Base-by-base conservation (phyloP, 768 basidiomycete genomes). In the Rhizopogon sp. region DNA sequence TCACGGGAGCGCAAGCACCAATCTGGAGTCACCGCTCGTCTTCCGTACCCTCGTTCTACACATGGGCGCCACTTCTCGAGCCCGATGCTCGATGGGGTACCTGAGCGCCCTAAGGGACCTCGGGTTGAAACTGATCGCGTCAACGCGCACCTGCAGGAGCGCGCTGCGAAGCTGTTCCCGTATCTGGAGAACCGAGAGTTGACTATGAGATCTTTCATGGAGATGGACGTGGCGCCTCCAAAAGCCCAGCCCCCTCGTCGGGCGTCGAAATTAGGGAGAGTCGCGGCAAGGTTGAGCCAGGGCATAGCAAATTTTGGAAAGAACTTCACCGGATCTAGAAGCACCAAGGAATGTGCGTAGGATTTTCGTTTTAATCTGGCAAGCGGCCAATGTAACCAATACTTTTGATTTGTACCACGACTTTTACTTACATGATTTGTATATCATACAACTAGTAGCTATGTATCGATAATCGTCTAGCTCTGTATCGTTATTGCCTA, bases 291-390 rank as follows among this genome's bases (percentile, higher is more conserved):
- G 46, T 42, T 66, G 50, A 71, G 68, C 43, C 66, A 58, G 25
- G 66, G 60, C 8, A 53, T 71, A n/a, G 33, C 68, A 17, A 53
- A 60, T 20, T 70, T 66, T 70, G 68, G 70, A 0, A 70, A 68
- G 53, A 57, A 57, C 39, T 53, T 70, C 46, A 47, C 68, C 11
- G 60, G 58, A 39, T 57, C 58, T 33, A 53, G 54, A 2, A 61
- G 56, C 4, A 20, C 45, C 42, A 43, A 50, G 29, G 52, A 50
- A 53, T 29, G 7, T 49, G n/a, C 25, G 6, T 49, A 28, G 14
- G 6, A 25, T 16, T 11, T 33, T 9, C 31, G 22, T 22, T 11
- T 52, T 46, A 6, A 17, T 9, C 33, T 47, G 46, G 14, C 22
- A 22, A 5, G 17, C 13, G 6, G 6, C 6, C 31, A 17, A 6